Base-by-base conservation (phyloP, 768 basidiomycete genomes). In the Trametes coccinea region DNA sequence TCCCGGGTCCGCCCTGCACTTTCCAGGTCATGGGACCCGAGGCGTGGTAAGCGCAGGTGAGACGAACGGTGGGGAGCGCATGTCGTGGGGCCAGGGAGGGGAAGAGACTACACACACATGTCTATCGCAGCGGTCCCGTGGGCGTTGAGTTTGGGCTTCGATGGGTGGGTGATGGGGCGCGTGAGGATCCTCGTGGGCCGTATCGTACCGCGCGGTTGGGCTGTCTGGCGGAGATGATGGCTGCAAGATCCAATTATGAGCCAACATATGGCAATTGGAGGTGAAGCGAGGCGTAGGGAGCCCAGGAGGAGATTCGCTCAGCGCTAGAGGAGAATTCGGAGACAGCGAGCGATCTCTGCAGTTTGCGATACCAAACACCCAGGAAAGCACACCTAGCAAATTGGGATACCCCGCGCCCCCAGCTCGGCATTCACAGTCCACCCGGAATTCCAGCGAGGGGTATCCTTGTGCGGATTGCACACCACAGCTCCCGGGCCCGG, bases 341-440 rank as follows among this genome's bases (percentile, higher is more conserved):
- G n/a, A n/a, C n/a, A n/a, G n/a, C n/a, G 22, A 22, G 22, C 22
- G 22, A 22, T 22, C 1, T 1, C 1, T 22, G 22, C 22, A 1
- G 22, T 22, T 22, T 37, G 34, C 34, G 34, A 37, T 37, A 30
- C 47, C 56, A 27, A 30, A 2, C 30, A 45, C 29, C 56, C 14
- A 27, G 22, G 47, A 43, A 37, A 6, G 11, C 34, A 37, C 22
- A 1, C 22, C 22, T 22, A 22, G 22, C 22, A 22, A 1, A 22
- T 22, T 22, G 22, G 22, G 22, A 22, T 22, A 22, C 22, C 22
- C 22, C 34, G 34, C 34, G 14, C 10, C 3, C 8, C 5, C 41
- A n/a, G 8, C 40, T 34, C 57, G 57, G 57, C 57, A 40, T 59
- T 44, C 57, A 59, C n/a, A 33, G 13, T 9, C 47, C 41, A 51